Percentiles rank a stretch among this genome's conserved stretches.
Evolutionary conservation across 108 stramenopile species (phyloP).

Genomic region (Epithemia pelagica): DNA sequence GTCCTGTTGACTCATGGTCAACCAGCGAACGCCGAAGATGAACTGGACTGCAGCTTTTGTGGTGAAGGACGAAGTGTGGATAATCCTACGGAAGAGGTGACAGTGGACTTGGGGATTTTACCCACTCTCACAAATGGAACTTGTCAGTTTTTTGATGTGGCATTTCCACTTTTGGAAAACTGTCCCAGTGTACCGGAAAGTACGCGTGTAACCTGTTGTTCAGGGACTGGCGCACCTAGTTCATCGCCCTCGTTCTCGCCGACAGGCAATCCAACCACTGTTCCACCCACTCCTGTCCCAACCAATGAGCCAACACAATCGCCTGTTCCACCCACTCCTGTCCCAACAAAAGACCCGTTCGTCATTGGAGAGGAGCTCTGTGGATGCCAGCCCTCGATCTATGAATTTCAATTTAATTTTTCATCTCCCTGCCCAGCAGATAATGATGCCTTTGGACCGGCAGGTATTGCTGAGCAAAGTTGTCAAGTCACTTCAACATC

Average conservation of each 20-base stretch:
- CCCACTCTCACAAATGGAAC: neutral
- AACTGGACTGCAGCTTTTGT: neutral
- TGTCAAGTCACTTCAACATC: neutral
- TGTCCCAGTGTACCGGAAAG: neutral
- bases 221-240: neutral
- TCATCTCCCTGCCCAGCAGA: neutral
- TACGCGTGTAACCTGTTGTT: neutral
- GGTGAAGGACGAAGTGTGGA: neutral
- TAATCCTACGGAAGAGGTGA: neutral
- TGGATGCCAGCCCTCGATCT: neutral
- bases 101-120: neutral
- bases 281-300: no score
- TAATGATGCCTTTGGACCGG: neutral
- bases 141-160: neutral
- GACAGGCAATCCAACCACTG: neutral
- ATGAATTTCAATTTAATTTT: neutral
- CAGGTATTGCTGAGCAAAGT: neutral
- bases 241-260: neutral
- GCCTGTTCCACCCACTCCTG: no score
- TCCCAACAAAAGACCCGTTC: no score
- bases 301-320: no score
- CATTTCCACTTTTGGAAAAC: neutral
- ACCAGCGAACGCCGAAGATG: neutral
- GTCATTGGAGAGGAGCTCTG: no score
- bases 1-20: no score